Base-by-base conservation (phyloP, 345 rosid genomes). In the Boechera retrofracta region DNA sequence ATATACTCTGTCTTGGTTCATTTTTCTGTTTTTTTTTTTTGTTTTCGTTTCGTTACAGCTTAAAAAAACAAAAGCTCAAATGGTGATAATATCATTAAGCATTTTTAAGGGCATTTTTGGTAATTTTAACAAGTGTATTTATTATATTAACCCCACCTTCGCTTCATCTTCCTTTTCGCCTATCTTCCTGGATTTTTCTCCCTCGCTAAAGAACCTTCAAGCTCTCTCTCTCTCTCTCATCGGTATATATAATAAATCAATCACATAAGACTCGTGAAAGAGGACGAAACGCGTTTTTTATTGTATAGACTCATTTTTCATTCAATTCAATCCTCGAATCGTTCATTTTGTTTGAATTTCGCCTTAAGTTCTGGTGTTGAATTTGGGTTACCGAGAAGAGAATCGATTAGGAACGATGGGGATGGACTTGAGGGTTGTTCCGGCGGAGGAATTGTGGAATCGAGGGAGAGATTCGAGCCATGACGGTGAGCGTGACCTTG, bases 401-500 rank as follows among this genome's bases (percentile, higher is more conserved):
- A 5, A 59, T 33, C 28, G 48, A 59, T 54, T 24, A 15, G 51
- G 35, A 38, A 11, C 54, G 69, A 71, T 60, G 79, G 73, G 82
- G 75, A 86, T 85, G 94, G 89, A 85, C 47, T 86, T 89, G 77
- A 79, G 81, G 77, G 89, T 83, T 81, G 84, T 82, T 82, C 70
- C 83, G 77, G 75, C 86, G 56, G 69, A 79, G 24, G 89, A 75
- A 51, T 84, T 83, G 58, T 83, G 85, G 86, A 54, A 49, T 5
- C 59, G 83, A 68, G 80, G 68, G 60, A 78, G 87, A 59, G 89
- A 85, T 15, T 93, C 85, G 5, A 91, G 94, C 84, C 86, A 87
- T 62, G 97, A 94, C 72, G 87, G 97, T 82, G 97, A 94, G 81
- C 89, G 78, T 54, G 98, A 94, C 80, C 80, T 92, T 79, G 98